phyloP scores from a whole-genome alignment of 345 rosid genomes.

The Salix exigua region DNA sequence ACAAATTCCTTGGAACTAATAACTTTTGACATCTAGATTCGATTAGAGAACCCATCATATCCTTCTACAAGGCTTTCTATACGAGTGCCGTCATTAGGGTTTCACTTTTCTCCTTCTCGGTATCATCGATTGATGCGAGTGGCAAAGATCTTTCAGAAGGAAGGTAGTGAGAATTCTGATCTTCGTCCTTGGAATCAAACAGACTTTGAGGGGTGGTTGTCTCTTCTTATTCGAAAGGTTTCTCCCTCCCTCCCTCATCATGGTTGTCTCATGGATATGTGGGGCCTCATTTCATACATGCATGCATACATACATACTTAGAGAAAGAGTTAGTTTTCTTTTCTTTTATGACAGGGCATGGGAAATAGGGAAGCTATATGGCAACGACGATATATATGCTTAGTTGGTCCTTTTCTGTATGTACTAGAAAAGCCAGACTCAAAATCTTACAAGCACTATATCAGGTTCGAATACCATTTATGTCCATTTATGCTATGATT shows the following conservation, averaged over 20 bases:
- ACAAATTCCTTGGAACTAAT: constrained; percentile 10
- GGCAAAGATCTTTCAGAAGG: constrained; percentile 63
- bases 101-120: constrained; percentile 97
- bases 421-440: constrained; percentile 69
- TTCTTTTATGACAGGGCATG: constrained; percentile 49
- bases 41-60: constrained; percentile 64
- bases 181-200: constrained; percentile 79
- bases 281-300: not conserved
- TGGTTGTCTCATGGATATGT: not conserved
- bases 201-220: constrained; percentile 93
- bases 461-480: constrained; percentile 53
- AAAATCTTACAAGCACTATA: constrained; percentile 73
- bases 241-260: constrained; percentile 8
- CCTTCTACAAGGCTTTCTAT: constrained; percentile 86
- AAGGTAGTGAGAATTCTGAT: constrained; percentile 49
- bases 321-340: not conserved
- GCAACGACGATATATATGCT: constrained; percentile 77
- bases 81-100: constrained; percentile 80
- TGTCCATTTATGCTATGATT: constrained; percentile 2
- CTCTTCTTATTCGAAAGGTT: constrained; percentile 82
- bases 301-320: too few species aligned
- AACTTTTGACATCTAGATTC: constrained; percentile 47
- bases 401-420: constrained; percentile 88
- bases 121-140: constrained; percentile 97
- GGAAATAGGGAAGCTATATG: constrained; percentile 90